Conservation (phyloP, 2,329 filamentous ascomycete genomes). For the Trichoderma sp. region DNA sequence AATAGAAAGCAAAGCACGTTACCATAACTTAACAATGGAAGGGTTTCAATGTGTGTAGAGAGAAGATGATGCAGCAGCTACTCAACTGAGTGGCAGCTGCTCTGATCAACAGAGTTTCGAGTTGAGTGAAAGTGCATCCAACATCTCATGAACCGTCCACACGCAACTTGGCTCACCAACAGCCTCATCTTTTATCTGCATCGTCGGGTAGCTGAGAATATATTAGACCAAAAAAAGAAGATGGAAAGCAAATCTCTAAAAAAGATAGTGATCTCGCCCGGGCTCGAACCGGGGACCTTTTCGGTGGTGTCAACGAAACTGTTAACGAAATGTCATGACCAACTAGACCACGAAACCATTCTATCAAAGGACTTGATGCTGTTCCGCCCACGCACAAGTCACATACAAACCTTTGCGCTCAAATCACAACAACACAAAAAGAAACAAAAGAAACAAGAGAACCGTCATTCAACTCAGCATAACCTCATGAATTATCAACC, state of each 20-base stretch:
- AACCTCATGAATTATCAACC: background rate
- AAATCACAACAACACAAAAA: background rate
- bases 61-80: background rate
- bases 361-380: background rate
- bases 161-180: background rate
- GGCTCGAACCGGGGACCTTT: conserved; percentile 22
- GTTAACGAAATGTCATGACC: conserved; percentile 22
- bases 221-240: background rate
- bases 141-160: background rate
- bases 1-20: background rate
- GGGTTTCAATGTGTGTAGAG: background rate
- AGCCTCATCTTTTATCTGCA: background rate
- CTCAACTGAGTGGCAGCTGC: background rate
- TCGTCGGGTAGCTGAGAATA: background rate
- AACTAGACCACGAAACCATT: conserved; percentile 22
- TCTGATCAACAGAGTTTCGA: background rate
- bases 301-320: conserved; percentile 18
- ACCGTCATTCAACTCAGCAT: background rate
- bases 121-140: background rate
- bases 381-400: background rate
- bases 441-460: background rate
- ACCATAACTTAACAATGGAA: background rate
- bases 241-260: background rate
- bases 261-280: conserved; percentile 19
- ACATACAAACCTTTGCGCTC: background rate